Percentiles rank a stretch among this genome's conserved stretches.
phyloP scores from a whole-genome alignment of 192 early-diverging fungal genomes.

The Funneliformis geosporum region DNA sequence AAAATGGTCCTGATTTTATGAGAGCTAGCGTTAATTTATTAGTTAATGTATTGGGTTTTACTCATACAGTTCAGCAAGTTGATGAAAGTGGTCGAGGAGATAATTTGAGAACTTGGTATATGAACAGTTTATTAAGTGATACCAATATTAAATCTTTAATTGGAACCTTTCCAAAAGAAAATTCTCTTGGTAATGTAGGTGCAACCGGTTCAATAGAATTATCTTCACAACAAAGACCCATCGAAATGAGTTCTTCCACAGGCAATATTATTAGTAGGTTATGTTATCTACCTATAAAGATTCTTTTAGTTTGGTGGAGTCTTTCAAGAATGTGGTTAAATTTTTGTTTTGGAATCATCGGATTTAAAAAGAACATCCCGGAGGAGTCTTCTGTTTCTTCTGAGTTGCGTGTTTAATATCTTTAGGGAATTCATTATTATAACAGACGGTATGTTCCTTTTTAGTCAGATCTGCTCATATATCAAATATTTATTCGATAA shows the following conservation, averaged over 20 bases:
- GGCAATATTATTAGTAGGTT: not conserved
- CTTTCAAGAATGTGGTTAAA: not conserved
- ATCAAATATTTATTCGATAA: too few species aligned
- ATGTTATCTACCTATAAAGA: not conserved
- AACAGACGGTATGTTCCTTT: too few species aligned
- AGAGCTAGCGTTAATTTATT: constrained; percentile 27
- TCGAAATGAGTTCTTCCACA: not conserved
- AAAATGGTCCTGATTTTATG: constrained; percentile 31
- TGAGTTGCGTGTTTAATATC: not conserved
- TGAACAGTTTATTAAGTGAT: not conserved
- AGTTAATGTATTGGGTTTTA: constrained; percentile 21
- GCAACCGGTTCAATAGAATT: constrained; percentile 23
- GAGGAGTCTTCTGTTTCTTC: not conserved
- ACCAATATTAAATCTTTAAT: constrained; percentile 9
- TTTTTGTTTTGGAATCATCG: not conserved
- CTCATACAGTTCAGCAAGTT: constrained; percentile 24
- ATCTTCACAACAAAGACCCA: constrained; percentile 22
- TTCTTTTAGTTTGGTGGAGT: constrained; percentile 8
- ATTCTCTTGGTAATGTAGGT: not conserved
- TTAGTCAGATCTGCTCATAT: too few species aligned
- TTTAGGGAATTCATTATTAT: too few species aligned
- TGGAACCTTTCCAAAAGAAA: constrained; percentile 12
- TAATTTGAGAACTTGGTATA: constrained; percentile 26
- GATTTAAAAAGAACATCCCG: not conserved
- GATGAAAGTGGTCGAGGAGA: constrained; percentile 15